Evolutionary conservation across 1,284 basidiomycete species (phyloP).

Genomic region (Microbotryomycetes sp.): DNA sequence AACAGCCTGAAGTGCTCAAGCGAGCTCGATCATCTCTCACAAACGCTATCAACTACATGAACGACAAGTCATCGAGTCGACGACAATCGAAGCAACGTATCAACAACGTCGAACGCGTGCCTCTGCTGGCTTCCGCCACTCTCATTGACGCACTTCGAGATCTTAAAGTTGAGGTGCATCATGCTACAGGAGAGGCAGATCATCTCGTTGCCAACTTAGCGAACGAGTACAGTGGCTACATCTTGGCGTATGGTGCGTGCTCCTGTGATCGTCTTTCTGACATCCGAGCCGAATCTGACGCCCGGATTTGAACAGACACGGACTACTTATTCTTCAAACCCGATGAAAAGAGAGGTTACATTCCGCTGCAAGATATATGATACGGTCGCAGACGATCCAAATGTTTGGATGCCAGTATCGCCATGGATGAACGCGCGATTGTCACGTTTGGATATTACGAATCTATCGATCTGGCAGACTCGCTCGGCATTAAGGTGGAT

Average conservation of each 20-base stretch:
- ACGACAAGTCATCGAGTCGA: too few relatives aligned
- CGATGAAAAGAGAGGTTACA: background rate
- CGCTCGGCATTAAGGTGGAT: background rate
- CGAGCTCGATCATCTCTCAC: too few relatives aligned
- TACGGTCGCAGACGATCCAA: background rate
- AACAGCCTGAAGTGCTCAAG: too few relatives aligned
- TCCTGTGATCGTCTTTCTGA: background rate
- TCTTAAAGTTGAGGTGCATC: background rate
- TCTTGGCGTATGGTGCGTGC: background rate
- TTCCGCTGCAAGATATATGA: background rate
- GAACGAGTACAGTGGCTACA: background rate
- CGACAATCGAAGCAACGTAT: background rate
- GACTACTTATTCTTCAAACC: background rate
- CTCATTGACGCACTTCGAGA: background rate
- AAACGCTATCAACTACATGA: too few relatives aligned
- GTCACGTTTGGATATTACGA: background rate
- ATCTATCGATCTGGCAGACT: background rate
- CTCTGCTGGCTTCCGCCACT: background rate
- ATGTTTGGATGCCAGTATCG: background rate
- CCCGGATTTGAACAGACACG: background rate
- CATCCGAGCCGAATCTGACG: background rate
- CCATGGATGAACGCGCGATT: background rate
- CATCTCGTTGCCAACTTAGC: background rate
- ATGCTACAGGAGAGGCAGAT: background rate
- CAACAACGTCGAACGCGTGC: background rate